phyloP scores from a whole-genome alignment of 2,329 filamentous ascomycete species.

The Orbilia blumenaviensis region DNA sequence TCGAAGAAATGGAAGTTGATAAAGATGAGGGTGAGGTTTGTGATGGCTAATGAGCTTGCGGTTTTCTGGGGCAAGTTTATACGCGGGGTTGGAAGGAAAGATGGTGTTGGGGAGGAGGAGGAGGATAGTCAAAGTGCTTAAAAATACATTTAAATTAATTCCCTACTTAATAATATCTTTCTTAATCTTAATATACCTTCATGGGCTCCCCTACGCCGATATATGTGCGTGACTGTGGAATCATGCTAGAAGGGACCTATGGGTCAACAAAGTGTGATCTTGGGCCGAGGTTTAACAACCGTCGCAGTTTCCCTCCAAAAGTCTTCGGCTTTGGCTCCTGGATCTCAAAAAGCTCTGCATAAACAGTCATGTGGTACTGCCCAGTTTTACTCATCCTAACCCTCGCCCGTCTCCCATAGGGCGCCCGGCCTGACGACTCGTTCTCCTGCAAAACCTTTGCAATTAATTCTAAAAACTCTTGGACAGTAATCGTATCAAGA shows the following conservation, averaged over 20 bases:
- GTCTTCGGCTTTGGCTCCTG: background rate
- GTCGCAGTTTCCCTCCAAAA: background rate
- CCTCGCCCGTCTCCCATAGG: background rate
- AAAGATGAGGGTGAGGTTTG: background rate
- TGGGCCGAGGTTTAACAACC: background rate
- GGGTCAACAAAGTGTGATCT: too few species aligned
- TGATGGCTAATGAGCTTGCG: background rate
- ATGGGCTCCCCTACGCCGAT: too few species aligned
- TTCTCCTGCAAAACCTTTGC: background rate
- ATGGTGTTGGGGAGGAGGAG: too few species aligned
- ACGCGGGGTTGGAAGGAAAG: background rate
- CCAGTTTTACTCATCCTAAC: background rate
- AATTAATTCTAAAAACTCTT: slow-evolving; percentile 3
- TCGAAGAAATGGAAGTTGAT: background rate
- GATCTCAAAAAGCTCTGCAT: background rate
- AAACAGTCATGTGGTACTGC: background rate
- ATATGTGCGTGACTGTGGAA: too few species aligned
- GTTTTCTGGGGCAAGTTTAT: slow-evolving; percentile 5
- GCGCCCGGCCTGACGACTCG: too few species aligned
- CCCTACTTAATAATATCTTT: too few species aligned
- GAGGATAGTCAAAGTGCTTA: background rate
- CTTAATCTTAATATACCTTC: too few species aligned
- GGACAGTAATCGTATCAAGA: background rate
- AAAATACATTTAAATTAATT: too few species aligned
- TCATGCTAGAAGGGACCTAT: too few species aligned